Conservation (phyloP, 352 stramenopile species). For the Thalassiosira sp. region DNA sequence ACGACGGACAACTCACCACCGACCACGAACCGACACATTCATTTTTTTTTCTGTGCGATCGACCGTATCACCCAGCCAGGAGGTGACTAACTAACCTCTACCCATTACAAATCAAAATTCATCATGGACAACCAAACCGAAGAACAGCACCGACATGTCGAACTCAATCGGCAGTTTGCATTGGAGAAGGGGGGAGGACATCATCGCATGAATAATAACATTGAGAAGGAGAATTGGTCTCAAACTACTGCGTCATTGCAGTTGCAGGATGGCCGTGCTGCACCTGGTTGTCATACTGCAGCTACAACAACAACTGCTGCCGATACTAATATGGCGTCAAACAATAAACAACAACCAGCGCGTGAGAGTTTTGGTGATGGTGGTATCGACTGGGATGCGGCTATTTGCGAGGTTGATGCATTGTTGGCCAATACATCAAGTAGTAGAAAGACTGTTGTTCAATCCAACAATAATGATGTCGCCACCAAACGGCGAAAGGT, state of each 20-base stretch:
- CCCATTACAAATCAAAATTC: no score
- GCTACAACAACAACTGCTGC: neutral
- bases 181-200: constrained; percentile 11
- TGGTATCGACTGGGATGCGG: constrained; percentile 28
- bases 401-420: neutral
- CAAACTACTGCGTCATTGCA: neutral
- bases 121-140: constrained; percentile 9
- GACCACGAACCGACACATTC: no score
- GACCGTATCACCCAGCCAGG: no score
- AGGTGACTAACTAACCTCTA: no score
- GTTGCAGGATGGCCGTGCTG: neutral
- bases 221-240: neutral
- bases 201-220: neutral
- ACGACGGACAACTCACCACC: no score
- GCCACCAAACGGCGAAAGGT: neutral
- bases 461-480: neutral
- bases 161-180: constrained; percentile 10
- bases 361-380: constrained; percentile 38
- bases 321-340: neutral
- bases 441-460: neutral
- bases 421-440: neutral
- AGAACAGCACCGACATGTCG: constrained; percentile 13
- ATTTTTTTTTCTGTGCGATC: no score
- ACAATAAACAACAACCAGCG: neutral
- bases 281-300: neutral